A percentile compares a stretch with the other conserved stretches of the same genome.
These are phyloP conservation scores for Rhizophagus clarus DNA, from an alignment of 192 early-diverging fungal genomes.

Conservation along the genomic window DNA sequence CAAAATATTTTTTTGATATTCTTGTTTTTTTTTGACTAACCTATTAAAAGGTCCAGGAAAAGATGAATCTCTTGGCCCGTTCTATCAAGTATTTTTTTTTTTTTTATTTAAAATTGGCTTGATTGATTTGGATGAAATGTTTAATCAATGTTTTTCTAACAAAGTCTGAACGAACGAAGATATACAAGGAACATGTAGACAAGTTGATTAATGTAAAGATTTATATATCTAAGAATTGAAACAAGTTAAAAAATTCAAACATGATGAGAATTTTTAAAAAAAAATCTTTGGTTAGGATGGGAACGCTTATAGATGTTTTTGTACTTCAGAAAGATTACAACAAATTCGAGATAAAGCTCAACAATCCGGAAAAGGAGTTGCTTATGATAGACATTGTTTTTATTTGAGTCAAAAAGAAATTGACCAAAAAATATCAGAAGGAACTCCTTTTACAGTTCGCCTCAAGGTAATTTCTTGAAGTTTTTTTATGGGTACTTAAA, in stretches of 20 bases:
- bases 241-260: neutral
- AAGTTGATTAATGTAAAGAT: conserved; percentile 59
- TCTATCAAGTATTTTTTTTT: conserved; percentile 65
- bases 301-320: conserved; percentile 90
- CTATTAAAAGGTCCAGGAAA: conserved; percentile 57
- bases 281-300: conserved; percentile 44
- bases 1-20: neutral
- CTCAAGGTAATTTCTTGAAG: conserved; percentile 52
- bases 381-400: conserved; percentile 83
- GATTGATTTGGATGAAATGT: neutral
- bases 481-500: too few species aligned
- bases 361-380: conserved; percentile 55
- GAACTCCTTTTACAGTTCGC: conserved; percentile 71
- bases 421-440: conserved; percentile 56
- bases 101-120: neutral
- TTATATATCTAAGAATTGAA: neutral
- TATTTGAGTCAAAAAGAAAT: conserved; percentile 68
- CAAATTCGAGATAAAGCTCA: conserved; percentile 55
- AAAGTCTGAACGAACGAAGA: conserved; percentile 71
- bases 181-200: conserved; percentile 72
- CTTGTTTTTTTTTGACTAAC: neutral
- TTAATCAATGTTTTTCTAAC: neutral
- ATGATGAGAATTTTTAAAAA: neutral
- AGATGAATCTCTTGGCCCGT: conserved; percentile 58
- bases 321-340: conserved; percentile 68